Percentiles rank a stretch among this genome's conserved stretches.
These are phyloP conservation scores for Candida insectalens DNA, from an alignment of 805 yeast species.

Conservation along the genomic window DNA sequence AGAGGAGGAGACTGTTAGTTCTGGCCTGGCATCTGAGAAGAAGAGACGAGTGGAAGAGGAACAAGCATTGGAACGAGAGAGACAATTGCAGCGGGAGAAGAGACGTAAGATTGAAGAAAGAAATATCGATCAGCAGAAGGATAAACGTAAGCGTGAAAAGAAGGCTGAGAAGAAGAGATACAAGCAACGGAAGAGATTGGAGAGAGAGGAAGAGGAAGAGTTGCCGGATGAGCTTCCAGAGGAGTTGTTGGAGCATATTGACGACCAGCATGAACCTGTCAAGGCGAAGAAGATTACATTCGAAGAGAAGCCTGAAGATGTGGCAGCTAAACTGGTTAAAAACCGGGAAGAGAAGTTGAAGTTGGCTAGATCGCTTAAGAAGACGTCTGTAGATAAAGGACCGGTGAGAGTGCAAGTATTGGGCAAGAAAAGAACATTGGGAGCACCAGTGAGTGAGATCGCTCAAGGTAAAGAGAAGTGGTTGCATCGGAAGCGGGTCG, in stretches of 20 bases:
- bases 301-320: slow-evolving; percentile 17
- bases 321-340: slow-evolving; percentile 6
- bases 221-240: slow-evolving; percentile 29
- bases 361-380: slow-evolving; percentile 7
- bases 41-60: slow-evolving; percentile 15
- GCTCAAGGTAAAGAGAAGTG: slow-evolving; percentile 17
- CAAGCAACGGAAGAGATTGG: no score
- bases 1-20: slow-evolving; percentile 30
- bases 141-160: slow-evolving; percentile 12
- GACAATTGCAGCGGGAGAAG: slow-evolving; percentile 22
- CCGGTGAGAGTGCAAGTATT: slow-evolving; percentile 32
- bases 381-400: slow-evolving; percentile 27
- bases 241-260: slow-evolving; percentile 26
- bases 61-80: slow-evolving; percentile 8
- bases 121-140: slow-evolving; percentile 24
- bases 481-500: slow-evolving; percentile 17
- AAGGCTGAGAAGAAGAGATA: slow-evolving; percentile 4
- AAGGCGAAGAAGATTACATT: slow-evolving; percentile 26
- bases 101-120: slow-evolving; percentile 22
- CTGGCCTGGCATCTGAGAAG: slow-evolving; percentile 11
- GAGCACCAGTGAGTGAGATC: slow-evolving; percentile 16
- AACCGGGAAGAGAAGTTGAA: slow-evolving; percentile 8
- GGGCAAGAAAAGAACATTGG: slow-evolving; percentile 7
- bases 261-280: slow-evolving; percentile 7
- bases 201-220: slow-evolving; percentile 7